Base-by-base conservation (phyloP, 805 yeast species). In the Cyberlindnera meyerae region DNA sequence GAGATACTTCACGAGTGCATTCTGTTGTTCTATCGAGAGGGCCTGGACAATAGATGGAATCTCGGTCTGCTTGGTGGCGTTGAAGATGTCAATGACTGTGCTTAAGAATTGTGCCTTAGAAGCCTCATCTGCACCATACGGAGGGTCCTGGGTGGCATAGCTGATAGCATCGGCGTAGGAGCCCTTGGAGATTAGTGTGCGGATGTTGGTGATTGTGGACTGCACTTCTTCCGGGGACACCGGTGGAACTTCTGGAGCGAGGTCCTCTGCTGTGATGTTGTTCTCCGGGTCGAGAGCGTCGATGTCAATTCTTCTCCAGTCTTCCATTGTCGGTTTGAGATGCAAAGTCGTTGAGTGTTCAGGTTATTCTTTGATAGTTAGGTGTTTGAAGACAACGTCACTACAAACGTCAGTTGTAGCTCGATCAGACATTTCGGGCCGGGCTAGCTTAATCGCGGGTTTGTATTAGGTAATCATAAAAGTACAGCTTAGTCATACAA, bases 221-320 rank as follows among this genome's bases (percentile, higher is more conserved):
- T 69, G 73, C 30, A 86, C 63, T 31, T 82, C 86, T 27, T 66
- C 71, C 34, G 58, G 58, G 27, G 69, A 63, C 36, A 76, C 70
- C 1, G 73, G 66, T 8, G 49, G 34, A 8, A 48, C 44, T 26
- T 73, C 72, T 11, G 75, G 75, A 15, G 73, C 62, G 51, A 85
- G 69, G 34, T 84, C 90, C 47, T 72, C 77, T 30, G 70, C 69
- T 22, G 80, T 69, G 44, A 84, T 61, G 13, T 65, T 66, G 49
- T 73, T 74, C 31, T 89, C 96, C 4, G 95, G 84, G 55, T 89
- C 96, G 47, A 78, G 79, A 13, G 87, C 84, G 61, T 93, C 97
- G 36, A 93, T 79, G 60, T 93, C 96, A 51, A 90, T 86, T 72
- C 93, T 79, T 74, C 98, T 82, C 95, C 95, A 84, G 56, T 82